Evolutionary conservation across 139 green algal species (phyloP).

Genomic region (Edaphochlamys debaryana): DNA sequence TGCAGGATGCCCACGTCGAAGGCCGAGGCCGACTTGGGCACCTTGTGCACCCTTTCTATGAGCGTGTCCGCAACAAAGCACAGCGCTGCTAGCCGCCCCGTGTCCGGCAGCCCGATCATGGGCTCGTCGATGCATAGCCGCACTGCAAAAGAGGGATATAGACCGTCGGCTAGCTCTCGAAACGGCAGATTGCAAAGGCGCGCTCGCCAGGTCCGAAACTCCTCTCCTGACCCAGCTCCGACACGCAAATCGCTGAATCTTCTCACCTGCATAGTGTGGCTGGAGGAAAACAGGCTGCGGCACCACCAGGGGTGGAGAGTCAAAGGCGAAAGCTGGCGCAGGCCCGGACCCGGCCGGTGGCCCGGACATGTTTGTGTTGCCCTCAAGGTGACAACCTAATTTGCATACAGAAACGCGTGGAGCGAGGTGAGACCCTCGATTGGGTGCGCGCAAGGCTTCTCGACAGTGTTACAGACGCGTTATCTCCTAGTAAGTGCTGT

Average conservation of each 20-base stretch:
- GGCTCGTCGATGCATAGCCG: constrained; percentile 55
- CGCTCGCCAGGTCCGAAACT: too few relatives aligned
- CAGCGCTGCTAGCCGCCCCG: constrained; percentile 44
- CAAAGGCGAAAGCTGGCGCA: constrained; percentile 22
- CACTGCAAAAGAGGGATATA: constrained; percentile 54
- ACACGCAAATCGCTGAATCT: neutral
- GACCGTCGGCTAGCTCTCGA: neutral
- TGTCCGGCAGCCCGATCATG: constrained; percentile 38
- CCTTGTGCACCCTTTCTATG: constrained; percentile 58
- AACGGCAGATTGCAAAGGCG: too few relatives aligned
- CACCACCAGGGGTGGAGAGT: constrained; percentile 16
- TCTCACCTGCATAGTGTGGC: constrained; percentile 10
- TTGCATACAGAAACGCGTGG: too few relatives aligned
- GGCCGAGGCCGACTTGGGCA: constrained; percentile 21
- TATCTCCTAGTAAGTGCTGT: too few relatives aligned
- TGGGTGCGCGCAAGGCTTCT: too few relatives aligned
- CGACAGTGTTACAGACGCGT: too few relatives aligned
- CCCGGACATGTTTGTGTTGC: too few relatives aligned
- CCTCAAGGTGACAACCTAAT: too few relatives aligned
- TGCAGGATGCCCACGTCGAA: constrained; percentile 48
- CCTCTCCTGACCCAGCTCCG: neutral
- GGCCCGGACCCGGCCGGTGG: neutral
- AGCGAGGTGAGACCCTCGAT: too few relatives aligned
- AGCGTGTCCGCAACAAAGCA: constrained; percentile 51
- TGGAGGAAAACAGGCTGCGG: constrained; percentile 36